Conservation (phyloP, 176 grass and related monocot genomes). For the Avena eriantha region DNA sequence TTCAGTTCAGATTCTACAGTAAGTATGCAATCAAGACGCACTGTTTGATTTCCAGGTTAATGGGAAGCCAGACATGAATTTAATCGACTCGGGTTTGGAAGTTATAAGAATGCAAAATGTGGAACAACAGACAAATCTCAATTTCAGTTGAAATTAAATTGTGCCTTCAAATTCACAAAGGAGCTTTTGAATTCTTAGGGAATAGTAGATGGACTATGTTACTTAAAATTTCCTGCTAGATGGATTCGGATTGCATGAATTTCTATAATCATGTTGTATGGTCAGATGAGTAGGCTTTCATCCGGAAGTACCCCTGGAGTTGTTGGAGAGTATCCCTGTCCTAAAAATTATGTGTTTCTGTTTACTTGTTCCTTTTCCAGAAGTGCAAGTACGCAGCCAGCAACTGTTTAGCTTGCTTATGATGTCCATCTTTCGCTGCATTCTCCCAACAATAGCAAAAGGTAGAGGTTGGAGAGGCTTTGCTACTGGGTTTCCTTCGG, state of each 20-base stretch:
- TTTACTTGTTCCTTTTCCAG: slow-evolving; percentile 33
- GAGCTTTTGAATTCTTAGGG: neutral
- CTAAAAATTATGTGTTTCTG: slow-evolving; percentile 15
- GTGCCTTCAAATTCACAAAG: neutral
- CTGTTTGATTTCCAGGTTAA: neutral
- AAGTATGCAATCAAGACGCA: neutral
- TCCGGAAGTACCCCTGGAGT: neutral
- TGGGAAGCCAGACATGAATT: neutral
- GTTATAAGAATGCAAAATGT: neutral
- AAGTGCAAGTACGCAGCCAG: neutral
- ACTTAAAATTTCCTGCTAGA: neutral
- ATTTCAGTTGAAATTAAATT: neutral
- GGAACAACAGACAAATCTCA: neutral
- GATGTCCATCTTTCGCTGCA: slow-evolving; percentile 35
- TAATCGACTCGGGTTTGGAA: neutral
- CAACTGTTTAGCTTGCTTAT: neutral
- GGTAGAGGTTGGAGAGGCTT: slow-evolving; percentile 54
- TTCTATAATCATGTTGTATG: slow-evolving; percentile 5
- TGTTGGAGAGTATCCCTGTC: neutral
- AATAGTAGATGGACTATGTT: neutral
- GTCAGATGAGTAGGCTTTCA: neutral
- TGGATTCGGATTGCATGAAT: neutral
- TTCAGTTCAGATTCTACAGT: neutral
- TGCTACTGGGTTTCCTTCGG: slow-evolving; percentile 39
- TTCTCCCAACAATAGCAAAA: slow-evolving; percentile 49